phyloP scores from a whole-genome alignment of 2,329 filamentous ascomycete genomes.

The Grosmannia penicillata region DNA sequence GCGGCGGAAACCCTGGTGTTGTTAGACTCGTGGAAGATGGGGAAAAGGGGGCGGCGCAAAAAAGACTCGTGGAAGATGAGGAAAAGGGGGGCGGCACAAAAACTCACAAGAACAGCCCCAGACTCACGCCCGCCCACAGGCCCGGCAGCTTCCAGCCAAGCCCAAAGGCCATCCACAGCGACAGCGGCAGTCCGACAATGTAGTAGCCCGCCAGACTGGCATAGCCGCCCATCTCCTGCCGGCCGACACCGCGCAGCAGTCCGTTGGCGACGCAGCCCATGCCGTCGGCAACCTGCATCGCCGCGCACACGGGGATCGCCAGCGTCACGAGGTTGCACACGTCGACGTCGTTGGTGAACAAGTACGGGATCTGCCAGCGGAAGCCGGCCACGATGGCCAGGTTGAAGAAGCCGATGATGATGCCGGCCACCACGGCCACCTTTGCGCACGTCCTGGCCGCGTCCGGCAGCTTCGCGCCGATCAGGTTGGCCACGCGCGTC shows the following conservation, averaged over 20 bases:
- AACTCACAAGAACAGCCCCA: constrained; percentile 51
- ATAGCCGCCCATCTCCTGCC: constrained; percentile 81
- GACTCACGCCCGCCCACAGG: constrained; percentile 64
- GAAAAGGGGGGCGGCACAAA: neutral
- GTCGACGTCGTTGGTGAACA: constrained; percentile 62
- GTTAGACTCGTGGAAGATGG: constrained; percentile 2
- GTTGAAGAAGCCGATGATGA: constrained; percentile 67
- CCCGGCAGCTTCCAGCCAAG: constrained; percentile 64
- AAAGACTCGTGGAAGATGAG: neutral
- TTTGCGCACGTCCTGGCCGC: constrained; percentile 69
- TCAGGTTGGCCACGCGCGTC: constrained; percentile 81
- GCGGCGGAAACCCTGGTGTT: constrained; percentile 35
- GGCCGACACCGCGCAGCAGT: constrained; percentile 71
- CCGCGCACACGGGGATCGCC: constrained; percentile 66
- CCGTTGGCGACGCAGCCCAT: constrained; percentile 69
- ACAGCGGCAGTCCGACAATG: constrained; percentile 68
- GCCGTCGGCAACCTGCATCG: constrained; percentile 84
- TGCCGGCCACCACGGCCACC: constrained; percentile 53
- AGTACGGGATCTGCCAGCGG: constrained; percentile 56
- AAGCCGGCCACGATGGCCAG: constrained; percentile 52
- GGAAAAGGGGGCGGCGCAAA: constrained; percentile 9
- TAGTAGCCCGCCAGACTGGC: constrained; percentile 83
- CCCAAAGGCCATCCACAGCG: constrained; percentile 63
- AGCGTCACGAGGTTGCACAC: constrained; percentile 54
- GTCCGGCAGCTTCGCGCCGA: constrained; percentile 69